Conservation (phyloP, 2,329 filamentous ascomycete genomes). For the Tolypocladium sp. region DNA sequence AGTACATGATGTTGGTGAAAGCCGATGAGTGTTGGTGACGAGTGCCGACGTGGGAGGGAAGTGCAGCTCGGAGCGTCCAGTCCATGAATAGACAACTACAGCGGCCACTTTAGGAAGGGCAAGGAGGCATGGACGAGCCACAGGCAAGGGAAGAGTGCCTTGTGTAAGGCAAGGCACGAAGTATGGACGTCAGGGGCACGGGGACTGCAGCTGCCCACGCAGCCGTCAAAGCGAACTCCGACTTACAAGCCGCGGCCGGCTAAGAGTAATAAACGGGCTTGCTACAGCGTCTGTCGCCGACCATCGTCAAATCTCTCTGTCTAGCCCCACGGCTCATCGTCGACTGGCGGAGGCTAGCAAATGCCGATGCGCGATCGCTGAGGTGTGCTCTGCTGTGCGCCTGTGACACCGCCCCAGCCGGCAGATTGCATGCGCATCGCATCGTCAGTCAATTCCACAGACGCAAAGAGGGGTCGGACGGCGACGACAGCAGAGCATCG, state of each 20-base stretch:
- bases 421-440: background rate
- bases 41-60: background rate
- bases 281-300: too few species aligned
- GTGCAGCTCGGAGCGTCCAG: too few species aligned
- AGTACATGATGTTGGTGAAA: too few species aligned
- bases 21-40: too few species aligned
- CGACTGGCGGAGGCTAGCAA: constrained; percentile 5
- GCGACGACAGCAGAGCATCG: background rate
- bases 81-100: too few species aligned
- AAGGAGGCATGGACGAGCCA: too few species aligned
- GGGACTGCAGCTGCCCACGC: too few species aligned
- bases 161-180: too few species aligned
- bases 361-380: constrained; percentile 3
- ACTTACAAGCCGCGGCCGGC: background rate
- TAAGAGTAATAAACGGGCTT: too few species aligned
- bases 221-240: background rate
- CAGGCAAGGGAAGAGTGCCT: too few species aligned
- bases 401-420: background rate
- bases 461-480: background rate
- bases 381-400: background rate
- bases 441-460: background rate
- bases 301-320: background rate
- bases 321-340: background rate
- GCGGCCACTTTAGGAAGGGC: too few species aligned
- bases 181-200: too few species aligned